Conservation (phyloP, 805 yeast species). For the Kuraishia molischiana region DNA sequence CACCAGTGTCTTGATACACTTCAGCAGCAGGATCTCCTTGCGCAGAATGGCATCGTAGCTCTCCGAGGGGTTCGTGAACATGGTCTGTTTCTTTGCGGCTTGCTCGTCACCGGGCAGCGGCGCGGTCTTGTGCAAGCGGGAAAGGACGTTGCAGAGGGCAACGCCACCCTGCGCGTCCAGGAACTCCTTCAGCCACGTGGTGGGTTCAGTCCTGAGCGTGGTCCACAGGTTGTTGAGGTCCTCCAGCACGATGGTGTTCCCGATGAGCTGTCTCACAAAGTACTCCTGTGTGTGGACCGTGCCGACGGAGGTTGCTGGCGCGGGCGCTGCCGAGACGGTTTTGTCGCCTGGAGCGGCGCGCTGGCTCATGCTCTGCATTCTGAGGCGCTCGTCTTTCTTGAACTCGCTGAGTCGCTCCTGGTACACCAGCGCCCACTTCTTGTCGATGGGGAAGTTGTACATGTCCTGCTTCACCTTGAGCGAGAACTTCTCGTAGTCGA, state of each 20-base stretch:
- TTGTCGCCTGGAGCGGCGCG: slow-evolving; percentile 8
- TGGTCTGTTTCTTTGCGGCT: background rate
- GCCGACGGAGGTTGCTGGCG: slow-evolving; percentile 1
- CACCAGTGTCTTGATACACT: slow-evolving; percentile 74
- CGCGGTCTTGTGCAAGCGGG: slow-evolving; percentile 22
- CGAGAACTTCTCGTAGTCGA: slow-evolving; percentile 61
- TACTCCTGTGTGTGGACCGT: slow-evolving; percentile 47
- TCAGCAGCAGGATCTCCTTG: slow-evolving; percentile 67
- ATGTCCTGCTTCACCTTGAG: slow-evolving; percentile 68
- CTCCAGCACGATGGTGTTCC: slow-evolving; percentile 54
- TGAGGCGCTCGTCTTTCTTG: slow-evolving; percentile 31
- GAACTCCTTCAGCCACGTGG: slow-evolving; percentile 76
- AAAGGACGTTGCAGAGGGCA: slow-evolving; percentile 68
- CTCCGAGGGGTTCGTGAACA: slow-evolving; percentile 21
- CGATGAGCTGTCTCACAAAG: slow-evolving; percentile 66
- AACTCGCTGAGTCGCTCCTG: slow-evolving; percentile 78
- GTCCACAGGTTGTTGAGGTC: slow-evolving; percentile 85
- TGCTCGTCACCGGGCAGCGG: slow-evolving; percentile 8
- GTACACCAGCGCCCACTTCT: slow-evolving; percentile 85
- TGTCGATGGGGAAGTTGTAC: slow-evolving; percentile 61
- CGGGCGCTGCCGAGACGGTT: background rate
- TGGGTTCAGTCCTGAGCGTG: slow-evolving; percentile 73
- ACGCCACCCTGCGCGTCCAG: slow-evolving; percentile 83
- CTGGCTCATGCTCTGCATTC: slow-evolving; percentile 4
- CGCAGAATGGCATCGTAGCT: slow-evolving; percentile 30